A percentile compares a stretch with the other conserved stretches of the same genome.
Evolutionary conservation across 2,329 filamentous ascomycete genomes (phyloP).

Genomic region (Pseudocercospora ulei): DNA sequence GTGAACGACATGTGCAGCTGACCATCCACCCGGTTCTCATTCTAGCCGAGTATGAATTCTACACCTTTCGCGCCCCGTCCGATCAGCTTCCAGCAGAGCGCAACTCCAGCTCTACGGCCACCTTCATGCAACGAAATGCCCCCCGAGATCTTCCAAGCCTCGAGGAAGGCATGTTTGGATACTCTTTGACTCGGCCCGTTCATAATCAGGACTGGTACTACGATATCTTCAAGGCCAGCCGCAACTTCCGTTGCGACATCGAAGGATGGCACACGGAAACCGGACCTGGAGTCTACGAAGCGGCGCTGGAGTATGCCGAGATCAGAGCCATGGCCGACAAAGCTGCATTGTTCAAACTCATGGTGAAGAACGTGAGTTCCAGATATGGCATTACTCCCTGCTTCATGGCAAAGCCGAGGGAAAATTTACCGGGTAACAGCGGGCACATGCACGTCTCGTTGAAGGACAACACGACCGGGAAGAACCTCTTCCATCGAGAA

Average conservation of each 20-base stretch:
- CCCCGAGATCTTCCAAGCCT: conserved; percentile 64
- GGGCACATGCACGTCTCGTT: conserved; percentile 94
- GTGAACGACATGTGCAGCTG: too few species aligned
- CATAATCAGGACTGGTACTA: conserved; percentile 94
- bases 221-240: conserved; percentile 70
- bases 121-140: conserved; percentile 64
- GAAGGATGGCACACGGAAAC: conserved; percentile 96
- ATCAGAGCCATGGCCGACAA: conserved; percentile 84
- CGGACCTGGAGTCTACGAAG: conserved; percentile 89
- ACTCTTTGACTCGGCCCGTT: conserved; percentile 74
- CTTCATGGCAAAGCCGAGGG: conserved; percentile 96
- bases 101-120: conserved; percentile 59
- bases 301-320: conserved; percentile 83
- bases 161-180: conserved; percentile 93
- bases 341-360: conserved; percentile 86
- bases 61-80: conserved; percentile 66
- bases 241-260: conserved; percentile 66
- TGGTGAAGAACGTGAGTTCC: conserved; percentile 77
- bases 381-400: conserved; percentile 88
- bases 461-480: conserved; percentile 59
- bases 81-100: conserved; percentile 40
- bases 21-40: conserved; percentile 12
- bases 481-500: conserved; percentile 73
- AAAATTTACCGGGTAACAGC: conserved; percentile 85
- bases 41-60: conserved; percentile 88